These are phyloP conservation scores for Entoloma clypeatum DNA, from an alignment of 1,284 basidiomycete genomes.

Conservation along the genomic window DNA sequence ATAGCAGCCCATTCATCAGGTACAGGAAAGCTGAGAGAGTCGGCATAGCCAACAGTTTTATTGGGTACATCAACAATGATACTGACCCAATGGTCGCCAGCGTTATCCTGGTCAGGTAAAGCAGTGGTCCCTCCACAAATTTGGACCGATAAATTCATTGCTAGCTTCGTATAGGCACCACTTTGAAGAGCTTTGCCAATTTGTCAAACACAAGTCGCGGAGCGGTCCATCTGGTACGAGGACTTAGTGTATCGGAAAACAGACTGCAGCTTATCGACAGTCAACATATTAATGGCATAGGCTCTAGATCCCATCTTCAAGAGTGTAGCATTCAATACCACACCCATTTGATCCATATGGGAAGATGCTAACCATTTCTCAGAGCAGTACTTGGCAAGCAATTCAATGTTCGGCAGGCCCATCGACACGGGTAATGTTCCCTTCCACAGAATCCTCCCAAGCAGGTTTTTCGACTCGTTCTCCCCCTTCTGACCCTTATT, in stretches of 20 bases:
- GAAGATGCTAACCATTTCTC: constrained; percentile 4
- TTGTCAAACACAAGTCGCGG: constrained; percentile 1
- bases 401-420: background rate
- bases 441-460: constrained; percentile 3
- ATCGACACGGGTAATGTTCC: background rate
- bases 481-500: background rate
- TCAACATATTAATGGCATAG: background rate
- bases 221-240: background rate
- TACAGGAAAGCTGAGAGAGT: constrained; percentile 1
- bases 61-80: constrained; percentile 2
- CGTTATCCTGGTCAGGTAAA: background rate
- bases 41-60: constrained; percentile 2
- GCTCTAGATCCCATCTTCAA: background rate
- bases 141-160: background rate
- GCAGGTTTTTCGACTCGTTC: background rate
- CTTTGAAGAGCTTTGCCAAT: background rate
- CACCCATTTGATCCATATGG: constrained; percentile 6
- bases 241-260: constrained; percentile 2
- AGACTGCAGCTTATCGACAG: constrained; percentile 2
- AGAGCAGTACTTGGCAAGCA: background rate
- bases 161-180: background rate
- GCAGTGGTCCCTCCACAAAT: background rate
- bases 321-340: constrained; percentile 5
- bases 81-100: constrained; percentile 5
- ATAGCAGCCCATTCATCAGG: constrained; percentile 10